Conservation (phyloP, 139 green algal species). For the Coelastrella sp. region DNA sequence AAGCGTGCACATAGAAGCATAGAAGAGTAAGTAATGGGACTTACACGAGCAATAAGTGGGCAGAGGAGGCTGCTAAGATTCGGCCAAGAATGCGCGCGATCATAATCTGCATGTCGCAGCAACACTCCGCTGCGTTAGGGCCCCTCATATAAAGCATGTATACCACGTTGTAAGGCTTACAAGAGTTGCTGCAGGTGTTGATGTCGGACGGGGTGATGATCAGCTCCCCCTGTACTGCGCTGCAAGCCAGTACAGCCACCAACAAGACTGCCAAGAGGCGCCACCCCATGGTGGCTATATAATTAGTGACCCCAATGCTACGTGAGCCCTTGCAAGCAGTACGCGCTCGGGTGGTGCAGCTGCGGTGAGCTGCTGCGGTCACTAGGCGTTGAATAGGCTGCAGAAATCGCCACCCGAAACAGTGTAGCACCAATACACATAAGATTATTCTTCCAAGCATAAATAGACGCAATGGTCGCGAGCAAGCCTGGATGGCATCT, state of each 20-base stretch:
- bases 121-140: too few species aligned
- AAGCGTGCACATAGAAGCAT: neutral
- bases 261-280: neutral
- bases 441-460: neutral
- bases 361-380: neutral
- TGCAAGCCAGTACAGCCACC: neutral
- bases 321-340: neutral
- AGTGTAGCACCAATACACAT: neutral
- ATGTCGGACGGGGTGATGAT: constrained; percentile 41
- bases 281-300: constrained; percentile 15
- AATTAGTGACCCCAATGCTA: neutral
- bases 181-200: constrained; percentile 44
- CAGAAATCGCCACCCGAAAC: neutral
- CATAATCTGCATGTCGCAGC: too few species aligned
- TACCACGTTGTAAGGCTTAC: constrained; percentile 16
- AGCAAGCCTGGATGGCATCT: neutral
- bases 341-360: neutral
- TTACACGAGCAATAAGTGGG: too few species aligned
- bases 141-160: too few species aligned
- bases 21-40: neutral
- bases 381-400: neutral
- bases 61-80: too few species aligned
- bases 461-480: neutral
- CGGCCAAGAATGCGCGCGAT: too few species aligned
- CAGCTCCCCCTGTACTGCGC: neutral